Conservation (phyloP, 805 yeast genomes). For the Saccharomyces kudriavzevii region DNA sequence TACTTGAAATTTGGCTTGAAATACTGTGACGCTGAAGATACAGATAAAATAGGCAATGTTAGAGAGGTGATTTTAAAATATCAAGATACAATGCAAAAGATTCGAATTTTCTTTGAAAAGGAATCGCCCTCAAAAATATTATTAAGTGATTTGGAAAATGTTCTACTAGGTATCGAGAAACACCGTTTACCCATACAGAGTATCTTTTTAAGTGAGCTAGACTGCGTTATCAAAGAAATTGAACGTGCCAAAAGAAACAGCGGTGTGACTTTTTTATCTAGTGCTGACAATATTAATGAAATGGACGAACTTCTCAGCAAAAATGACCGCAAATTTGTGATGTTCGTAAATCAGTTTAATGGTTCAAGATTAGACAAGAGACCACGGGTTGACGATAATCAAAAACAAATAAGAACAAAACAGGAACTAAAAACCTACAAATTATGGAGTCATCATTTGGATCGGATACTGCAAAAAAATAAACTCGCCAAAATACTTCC, state of each 20-base stretch:
- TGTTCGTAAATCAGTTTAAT: constrained; percentile 14
- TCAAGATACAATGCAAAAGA: constrained; percentile 9
- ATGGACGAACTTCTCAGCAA: constrained; percentile 4
- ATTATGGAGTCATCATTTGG: constrained; percentile 7
- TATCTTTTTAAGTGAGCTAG: constrained; percentile 8
- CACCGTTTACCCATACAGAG: constrained; percentile 20
- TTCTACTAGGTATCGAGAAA: constrained; percentile 3
- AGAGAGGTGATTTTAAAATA: constrained; percentile 12
- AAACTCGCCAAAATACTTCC: constrained; percentile 2
- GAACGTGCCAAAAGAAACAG: constrained; percentile 7
- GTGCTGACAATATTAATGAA: constrained; percentile 7
- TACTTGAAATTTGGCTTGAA: constrained; percentile 18
- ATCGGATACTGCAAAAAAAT: constrained; percentile 3
- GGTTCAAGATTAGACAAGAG: constrained; percentile 31
- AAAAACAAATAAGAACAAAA: constrained; percentile 12
- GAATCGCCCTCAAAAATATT: constrained; percentile 8
- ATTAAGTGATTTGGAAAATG: constrained; percentile 6
- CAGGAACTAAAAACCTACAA: constrained; percentile 10
- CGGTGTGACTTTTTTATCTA: constrained; percentile 6
- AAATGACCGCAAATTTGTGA: constrained; percentile 3
- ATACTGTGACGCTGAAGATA: constrained; percentile 12
- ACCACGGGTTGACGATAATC: constrained; percentile 25
- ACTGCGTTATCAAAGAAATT: constrained; percentile 9
- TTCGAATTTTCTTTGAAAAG: constrained; percentile 10
- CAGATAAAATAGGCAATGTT: constrained; percentile 15